These are phyloP conservation scores for Microthyrium microscopicum DNA, from an alignment of 2,329 filamentous ascomycete species.

Conservation along the genomic window DNA sequence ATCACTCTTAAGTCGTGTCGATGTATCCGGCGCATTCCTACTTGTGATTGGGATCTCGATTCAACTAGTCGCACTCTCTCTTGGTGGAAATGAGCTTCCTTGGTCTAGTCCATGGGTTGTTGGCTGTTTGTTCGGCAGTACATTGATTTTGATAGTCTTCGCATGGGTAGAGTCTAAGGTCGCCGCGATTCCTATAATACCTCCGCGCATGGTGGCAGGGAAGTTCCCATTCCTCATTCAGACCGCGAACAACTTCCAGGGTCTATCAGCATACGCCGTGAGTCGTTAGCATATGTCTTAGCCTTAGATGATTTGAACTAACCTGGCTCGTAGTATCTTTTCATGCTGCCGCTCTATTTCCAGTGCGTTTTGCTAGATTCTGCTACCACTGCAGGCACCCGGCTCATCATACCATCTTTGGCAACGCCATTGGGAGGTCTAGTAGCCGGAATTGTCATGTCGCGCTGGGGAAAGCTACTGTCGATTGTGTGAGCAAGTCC, in stretches of 20 bases:
- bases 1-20: no score
- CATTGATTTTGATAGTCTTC: neutral
- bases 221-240: conserved; percentile 37
- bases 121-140: neutral
- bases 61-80: no score
- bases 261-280: conserved; percentile 45
- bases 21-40: no score
- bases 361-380: conserved; percentile 51
- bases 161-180: neutral
- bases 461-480: no score
- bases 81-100: no score
- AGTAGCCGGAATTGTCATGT: no score
- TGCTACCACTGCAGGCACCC: conserved; percentile 26
- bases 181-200: conserved; percentile 22
- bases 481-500: no score
- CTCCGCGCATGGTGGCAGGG: conserved; percentile 36
- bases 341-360: conserved; percentile 34
- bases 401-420: conserved; percentile 29
- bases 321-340: conserved; percentile 25
- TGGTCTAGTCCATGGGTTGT: neutral
- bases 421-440: no score
- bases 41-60: no score
- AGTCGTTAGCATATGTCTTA: conserved; percentile 16
- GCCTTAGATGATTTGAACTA: neutral
- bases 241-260: conserved; percentile 42